These are phyloP conservation scores for Brettanomyces naardenensis DNA, from an alignment of 805 yeast genomes.

Conservation along the genomic window DNA sequence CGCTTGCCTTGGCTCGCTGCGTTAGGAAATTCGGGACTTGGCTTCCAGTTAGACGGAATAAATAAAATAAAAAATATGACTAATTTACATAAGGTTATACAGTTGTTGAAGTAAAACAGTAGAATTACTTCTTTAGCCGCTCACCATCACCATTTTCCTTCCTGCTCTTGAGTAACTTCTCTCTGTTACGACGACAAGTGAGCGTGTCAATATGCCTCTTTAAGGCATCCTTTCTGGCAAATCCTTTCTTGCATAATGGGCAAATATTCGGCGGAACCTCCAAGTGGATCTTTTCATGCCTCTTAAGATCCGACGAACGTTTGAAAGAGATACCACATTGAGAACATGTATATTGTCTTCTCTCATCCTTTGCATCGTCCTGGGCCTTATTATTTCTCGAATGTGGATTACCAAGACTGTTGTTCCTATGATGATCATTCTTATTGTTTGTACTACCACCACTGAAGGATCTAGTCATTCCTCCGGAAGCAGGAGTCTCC, in stretches of 20 bases:
- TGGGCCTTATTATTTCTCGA: not conserved
- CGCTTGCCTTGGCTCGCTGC: no score
- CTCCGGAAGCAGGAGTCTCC: conserved; percentile 2
- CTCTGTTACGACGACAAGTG: conserved; percentile 68
- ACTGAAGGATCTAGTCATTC: conserved; percentile 1
- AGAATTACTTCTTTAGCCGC: no score
- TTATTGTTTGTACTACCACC: not conserved
- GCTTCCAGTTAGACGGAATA: no score
- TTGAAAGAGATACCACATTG: conserved; percentile 59
- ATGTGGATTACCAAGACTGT: not conserved
- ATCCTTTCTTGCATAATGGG: conserved; percentile 70
- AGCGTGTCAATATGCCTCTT: conserved; percentile 69
- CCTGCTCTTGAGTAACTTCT: conserved; percentile 32
- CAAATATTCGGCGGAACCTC: conserved; percentile 70
- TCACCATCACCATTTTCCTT: no score
- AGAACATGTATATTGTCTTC: conserved; percentile 34
- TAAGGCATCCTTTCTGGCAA: conserved; percentile 76
- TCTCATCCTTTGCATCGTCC: not conserved
- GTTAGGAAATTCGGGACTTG: no score
- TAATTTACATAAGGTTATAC: no score
- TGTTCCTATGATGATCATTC: not conserved
- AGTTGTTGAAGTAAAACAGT: no score
- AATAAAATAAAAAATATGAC: no score
- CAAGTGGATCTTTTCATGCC: conserved; percentile 71
- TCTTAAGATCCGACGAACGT: conserved; percentile 59